A percentile compares a stretch with the other conserved stretches of the same genome.
Evolutionary conservation across 345 rosid genomes (phyloP).

Genomic region (Dipteronia sinensis): DNA sequence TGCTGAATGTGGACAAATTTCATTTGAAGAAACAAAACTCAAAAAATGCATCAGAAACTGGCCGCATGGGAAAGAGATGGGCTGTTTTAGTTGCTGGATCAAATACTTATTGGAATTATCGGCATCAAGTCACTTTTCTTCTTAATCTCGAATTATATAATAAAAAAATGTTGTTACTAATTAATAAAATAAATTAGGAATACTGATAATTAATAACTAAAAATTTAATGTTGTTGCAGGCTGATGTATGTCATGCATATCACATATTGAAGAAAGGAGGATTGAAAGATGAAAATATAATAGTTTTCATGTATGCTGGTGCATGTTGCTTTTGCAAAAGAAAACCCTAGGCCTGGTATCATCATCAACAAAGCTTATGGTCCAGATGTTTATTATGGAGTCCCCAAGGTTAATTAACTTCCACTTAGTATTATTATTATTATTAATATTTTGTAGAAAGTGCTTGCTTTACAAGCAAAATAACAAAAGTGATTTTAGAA

Average conservation of each 20-base stretch:
- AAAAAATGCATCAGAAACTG: neutral
- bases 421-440: too few relatives aligned
- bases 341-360: conserved; percentile 67
- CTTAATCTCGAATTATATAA: too few relatives aligned
- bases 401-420: conserved; percentile 55
- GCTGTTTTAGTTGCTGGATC: conserved; percentile 83
- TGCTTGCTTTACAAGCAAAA: too few relatives aligned
- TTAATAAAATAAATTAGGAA: too few relatives aligned
- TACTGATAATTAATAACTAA: neutral
- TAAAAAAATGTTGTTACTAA: too few relatives aligned
- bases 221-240: conserved; percentile 36
- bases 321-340: conserved; percentile 45
- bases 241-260: conserved; percentile 79
- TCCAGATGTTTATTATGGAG: conserved; percentile 57
- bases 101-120: conserved; percentile 41
- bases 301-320: conserved; percentile 87
- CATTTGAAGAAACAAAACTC: neutral
- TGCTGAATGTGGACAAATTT: conserved; percentile 1
- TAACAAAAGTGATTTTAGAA: too few relatives aligned
- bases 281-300: conserved; percentile 64
- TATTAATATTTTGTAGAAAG: too few relatives aligned
- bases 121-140: conserved; percentile 67
- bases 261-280: conserved; percentile 59
- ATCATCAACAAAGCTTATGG: conserved; percentile 65
- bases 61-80: conserved; percentile 48